Conservation (phyloP, 1,139 yeast genomes). For the Dujonia santamariae region DNA sequence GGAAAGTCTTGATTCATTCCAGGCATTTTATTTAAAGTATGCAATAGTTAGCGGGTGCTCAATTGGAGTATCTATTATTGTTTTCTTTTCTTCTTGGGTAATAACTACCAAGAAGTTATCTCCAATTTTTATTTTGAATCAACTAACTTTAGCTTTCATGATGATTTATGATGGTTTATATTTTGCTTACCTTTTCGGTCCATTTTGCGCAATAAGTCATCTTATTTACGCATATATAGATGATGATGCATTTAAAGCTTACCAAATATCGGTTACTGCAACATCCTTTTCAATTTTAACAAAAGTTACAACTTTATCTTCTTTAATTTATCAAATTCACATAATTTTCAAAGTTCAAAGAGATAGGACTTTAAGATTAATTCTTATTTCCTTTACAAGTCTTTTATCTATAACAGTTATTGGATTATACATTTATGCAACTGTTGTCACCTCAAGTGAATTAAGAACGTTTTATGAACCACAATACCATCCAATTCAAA, state of each 20-base stretch:
- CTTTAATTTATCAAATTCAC: conserved; percentile 68
- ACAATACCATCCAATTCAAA: conserved; percentile 11
- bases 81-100: conserved; percentile 25
- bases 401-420: conserved; percentile 48
- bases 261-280: conserved; percentile 50
- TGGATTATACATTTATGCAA: conserved; percentile 49
- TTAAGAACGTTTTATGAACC: conserved; percentile 1
- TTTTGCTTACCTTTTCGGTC: conserved; percentile 50
- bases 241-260: conserved; percentile 20
- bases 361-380: conserved; percentile 32
- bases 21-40: conserved; percentile 9
- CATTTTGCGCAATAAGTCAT: conserved; percentile 48
- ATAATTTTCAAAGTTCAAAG: conserved; percentile 63
- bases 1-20: conserved; percentile 12
- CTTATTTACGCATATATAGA: conserved; percentile 45
- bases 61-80: conserved; percentile 26
- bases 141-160: conserved; percentile 50
- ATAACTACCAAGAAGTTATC: conserved; percentile 51
- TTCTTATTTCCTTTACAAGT: conserved; percentile 38
- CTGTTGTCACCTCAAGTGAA: conserved; percentile 13
- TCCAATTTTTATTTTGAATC: conserved; percentile 70
- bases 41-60: conserved; percentile 23
- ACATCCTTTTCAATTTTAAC: conserved; percentile 59
- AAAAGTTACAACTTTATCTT: conserved; percentile 55
- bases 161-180: conserved; percentile 60